Conservation (phyloP, 768 basidiomycete genomes). For the Hemileccinum impolitum region DNA sequence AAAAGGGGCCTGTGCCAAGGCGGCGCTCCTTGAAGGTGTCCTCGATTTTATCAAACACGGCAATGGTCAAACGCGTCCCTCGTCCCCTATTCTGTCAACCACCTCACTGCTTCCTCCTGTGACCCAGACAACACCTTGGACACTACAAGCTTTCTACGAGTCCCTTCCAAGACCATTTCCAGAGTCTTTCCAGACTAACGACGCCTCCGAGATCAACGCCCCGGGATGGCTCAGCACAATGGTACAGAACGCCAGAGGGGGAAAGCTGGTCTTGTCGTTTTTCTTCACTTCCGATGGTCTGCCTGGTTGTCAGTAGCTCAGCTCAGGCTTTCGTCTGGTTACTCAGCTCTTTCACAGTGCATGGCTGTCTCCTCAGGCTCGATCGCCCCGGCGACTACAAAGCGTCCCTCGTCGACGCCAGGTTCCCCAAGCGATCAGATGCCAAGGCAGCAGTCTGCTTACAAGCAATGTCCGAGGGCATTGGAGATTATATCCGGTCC, state of each 20-base stretch:
- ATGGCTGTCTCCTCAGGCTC: constrained; percentile 62
- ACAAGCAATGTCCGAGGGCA: constrained; percentile 60
- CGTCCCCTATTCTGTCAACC: constrained; percentile 17
- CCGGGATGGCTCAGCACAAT: constrained; percentile 50
- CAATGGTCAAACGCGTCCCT: constrained; percentile 46
- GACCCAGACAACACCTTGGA: constrained; percentile 25
- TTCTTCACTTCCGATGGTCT: constrained; percentile 42
- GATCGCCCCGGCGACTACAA: constrained; percentile 48
- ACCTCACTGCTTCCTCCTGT: constrained; percentile 6
- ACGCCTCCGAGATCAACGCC: constrained; percentile 51
- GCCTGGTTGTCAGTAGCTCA: constrained; percentile 41
- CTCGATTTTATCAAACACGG: constrained; percentile 57
- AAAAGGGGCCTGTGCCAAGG: constrained; percentile 49
- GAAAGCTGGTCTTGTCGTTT: constrained; percentile 41
- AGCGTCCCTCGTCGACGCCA: constrained; percentile 62
- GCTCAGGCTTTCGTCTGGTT: background rate
- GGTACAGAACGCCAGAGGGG: constrained; percentile 51
- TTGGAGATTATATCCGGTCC: constrained; percentile 53
- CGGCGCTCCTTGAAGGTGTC: constrained; percentile 51
- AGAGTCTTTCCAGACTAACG: constrained; percentile 45
- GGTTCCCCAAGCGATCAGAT: constrained; percentile 56
- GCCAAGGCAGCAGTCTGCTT: constrained; percentile 70
- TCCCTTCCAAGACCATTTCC: constrained; percentile 63
- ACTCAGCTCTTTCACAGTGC: constrained; percentile 36
- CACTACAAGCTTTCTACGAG: constrained; percentile 61